A percentile compares a stretch with the other conserved stretches of the same genome.
phyloP scores from a whole-genome alignment of 257 asterid genomes.

The Forsythia suspensa region DNA sequence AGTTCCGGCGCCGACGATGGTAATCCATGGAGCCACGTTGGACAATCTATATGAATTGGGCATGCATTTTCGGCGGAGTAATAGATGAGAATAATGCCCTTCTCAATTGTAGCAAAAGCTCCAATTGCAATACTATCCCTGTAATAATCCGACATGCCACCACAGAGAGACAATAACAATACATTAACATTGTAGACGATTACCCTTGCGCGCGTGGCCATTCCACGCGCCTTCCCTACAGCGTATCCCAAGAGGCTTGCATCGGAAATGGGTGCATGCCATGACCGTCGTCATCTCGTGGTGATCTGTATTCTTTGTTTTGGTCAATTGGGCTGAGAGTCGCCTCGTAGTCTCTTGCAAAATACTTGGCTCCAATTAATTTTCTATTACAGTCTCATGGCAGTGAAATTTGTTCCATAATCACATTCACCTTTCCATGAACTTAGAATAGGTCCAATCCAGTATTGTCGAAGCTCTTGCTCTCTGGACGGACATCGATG shows the following conservation, averaged over 20 bases:
- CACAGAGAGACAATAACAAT: slow-evolving; percentile 73
- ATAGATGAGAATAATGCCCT: slow-evolving; percentile 65
- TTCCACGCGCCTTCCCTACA: slow-evolving; percentile 77
- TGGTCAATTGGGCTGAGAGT: slow-evolving; percentile 64
- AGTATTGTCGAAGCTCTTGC: slow-evolving; percentile 68
- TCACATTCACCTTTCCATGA: slow-evolving; percentile 80
- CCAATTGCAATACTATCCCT: slow-evolving; percentile 37
- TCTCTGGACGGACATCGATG: slow-evolving; percentile 89
- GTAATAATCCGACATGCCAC: slow-evolving; percentile 55
- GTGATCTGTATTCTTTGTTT: slow-evolving; percentile 63
- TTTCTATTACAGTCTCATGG: slow-evolving; percentile 48
- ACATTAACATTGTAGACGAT: slow-evolving; percentile 70
- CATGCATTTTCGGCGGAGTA: slow-evolving; percentile 81
- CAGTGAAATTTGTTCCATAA: slow-evolving; percentile 57
- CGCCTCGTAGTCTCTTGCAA: slow-evolving; percentile 70
- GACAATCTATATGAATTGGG: slow-evolving; percentile 59
- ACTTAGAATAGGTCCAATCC: slow-evolving; percentile 62
- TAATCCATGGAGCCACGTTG: slow-evolving; percentile 86
- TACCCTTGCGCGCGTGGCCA: slow-evolving; percentile 73
- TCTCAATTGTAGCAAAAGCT: slow-evolving; percentile 54
- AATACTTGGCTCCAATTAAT: slow-evolving; percentile 73
- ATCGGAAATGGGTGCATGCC: slow-evolving; percentile 70
- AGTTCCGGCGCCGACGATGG: slow-evolving; percentile 87
- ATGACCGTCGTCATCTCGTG: slow-evolving; percentile 85
- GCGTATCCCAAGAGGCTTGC: slow-evolving; percentile 79